Base-by-base conservation (phyloP, 768 basidiomycete species). In the Lactifluus volemus region DNA sequence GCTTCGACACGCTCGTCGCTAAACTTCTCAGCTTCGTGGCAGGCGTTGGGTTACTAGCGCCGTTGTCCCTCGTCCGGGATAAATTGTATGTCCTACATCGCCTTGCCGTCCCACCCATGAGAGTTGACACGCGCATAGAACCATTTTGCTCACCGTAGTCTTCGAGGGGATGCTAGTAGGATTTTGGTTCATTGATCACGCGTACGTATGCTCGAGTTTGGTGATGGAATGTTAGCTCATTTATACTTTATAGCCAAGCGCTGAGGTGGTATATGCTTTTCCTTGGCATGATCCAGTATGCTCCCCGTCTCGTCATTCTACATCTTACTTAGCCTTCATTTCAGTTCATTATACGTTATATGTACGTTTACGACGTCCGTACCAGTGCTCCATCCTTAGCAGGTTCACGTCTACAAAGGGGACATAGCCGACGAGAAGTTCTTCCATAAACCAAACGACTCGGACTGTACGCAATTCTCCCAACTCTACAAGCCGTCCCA, bases 161-260 rank as follows among this genome's bases (percentile, higher is more conserved):
- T 95, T 92, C 67, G 93, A 97, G 72, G 92, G 82, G 9, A 74
- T 97, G 25, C 77, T 98, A 50, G 81, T 98, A 59, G 94, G 91
- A 0, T 90, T 98, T 66, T 97, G 95, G 94, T 97, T 96, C 71
- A 84, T 94, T 48, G 92, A 87, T 69, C 95, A 98, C 71, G 93
- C 80, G 92, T 88, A 72, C 66, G 86, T 78, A 55, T 63, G 58
- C 10, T 38, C 38, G 10, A 38, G 58, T 41, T 56, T 48, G 48
- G 30, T 57, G 47, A 34, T 41, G 36, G 29, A 4, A 48, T 68
- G 15, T 30, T 49, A 34, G 14, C 50, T 61, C 34, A 61, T 30
- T 44, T 36, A 51, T 25, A 38, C 65, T 51, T 66, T 58, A 39
- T 65, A 94, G 85, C 47, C 84, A 85, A 73, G 87, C 89, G 48